phyloP scores from a whole-genome alignment of 139 green algal species.

The Nannochloris sp. region DNA sequence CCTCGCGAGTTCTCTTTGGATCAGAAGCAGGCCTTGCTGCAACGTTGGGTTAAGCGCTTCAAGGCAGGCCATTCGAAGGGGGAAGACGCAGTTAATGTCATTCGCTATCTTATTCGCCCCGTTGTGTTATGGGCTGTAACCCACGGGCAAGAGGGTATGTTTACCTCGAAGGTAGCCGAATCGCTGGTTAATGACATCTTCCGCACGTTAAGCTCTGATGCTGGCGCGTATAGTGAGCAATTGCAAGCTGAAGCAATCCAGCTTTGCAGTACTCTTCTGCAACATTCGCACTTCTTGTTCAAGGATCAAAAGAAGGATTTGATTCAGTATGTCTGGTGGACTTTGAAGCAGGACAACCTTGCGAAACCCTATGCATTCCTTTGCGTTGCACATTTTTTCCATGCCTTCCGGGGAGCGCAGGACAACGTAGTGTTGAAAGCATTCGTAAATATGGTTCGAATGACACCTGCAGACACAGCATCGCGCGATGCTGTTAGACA shows the following conservation, averaged over 20 bases:
- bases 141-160: slow-evolving; percentile 30
- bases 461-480: slow-evolving; percentile 63
- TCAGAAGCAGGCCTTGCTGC: slow-evolving; percentile 4
- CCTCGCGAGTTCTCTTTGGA: slow-evolving; percentile 32
- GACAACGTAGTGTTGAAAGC: slow-evolving; percentile 3
- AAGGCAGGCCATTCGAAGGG: neutral
- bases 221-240: slow-evolving; percentile 32
- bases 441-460: slow-evolving; percentile 52
- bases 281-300: slow-evolving; percentile 47
- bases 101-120: slow-evolving; percentile 74
- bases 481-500: slow-evolving; percentile 54
- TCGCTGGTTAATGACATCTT: slow-evolving; percentile 34
- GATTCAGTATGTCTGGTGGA: slow-evolving; percentile 81
- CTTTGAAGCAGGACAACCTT: slow-evolving; percentile 75
- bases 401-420: slow-evolving; percentile 40
- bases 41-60: slow-evolving; percentile 13
- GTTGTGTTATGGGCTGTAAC: slow-evolving; percentile 60
- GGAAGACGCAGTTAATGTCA: slow-evolving; percentile 35
- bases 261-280: slow-evolving; percentile 66
- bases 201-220: neutral
- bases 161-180: slow-evolving; percentile 31
- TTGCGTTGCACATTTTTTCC: slow-evolving; percentile 82
- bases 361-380: slow-evolving; percentile 80
- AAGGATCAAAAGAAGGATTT: slow-evolving; percentile 71
- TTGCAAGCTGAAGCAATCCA: slow-evolving; percentile 77